phyloP scores from a whole-genome alignment of 805 yeast species.

The Candida schatavii region DNA sequence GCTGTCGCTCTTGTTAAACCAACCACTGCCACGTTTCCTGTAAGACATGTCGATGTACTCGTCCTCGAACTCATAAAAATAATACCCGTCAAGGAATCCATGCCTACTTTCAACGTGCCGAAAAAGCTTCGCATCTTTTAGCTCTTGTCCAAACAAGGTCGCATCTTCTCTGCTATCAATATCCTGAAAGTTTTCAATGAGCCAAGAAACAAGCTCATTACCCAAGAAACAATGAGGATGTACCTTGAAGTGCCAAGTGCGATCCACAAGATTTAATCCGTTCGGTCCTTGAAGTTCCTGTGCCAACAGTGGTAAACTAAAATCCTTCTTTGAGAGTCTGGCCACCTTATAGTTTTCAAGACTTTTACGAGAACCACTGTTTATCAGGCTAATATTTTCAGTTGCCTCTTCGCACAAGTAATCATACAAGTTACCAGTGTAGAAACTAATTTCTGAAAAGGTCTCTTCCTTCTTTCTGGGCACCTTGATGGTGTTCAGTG shows the following conservation, averaged over 20 bases:
- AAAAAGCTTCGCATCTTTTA: conserved; percentile 72
- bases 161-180: conserved; percentile 84
- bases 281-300: conserved; percentile 67
- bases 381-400: conserved; percentile 36
- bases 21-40: conserved; percentile 12
- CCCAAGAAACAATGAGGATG: conserved; percentile 83
- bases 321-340: conserved; percentile 26
- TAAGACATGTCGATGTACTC: conserved; percentile 44
- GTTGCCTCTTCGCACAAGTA: conserved; percentile 54
- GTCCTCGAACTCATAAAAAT: conserved; percentile 71
- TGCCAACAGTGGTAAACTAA: conserved; percentile 50
- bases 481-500: conserved; percentile 22
- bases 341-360: conserved; percentile 32
- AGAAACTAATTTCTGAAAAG: conserved; percentile 75
- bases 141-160: conserved; percentile 67
- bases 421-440: conserved; percentile 78
- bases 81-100: conserved; percentile 87
- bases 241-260: conserved; percentile 87
- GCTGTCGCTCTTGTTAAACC: conserved; percentile 29
- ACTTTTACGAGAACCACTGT: conserved; percentile 26
- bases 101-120: conserved; percentile 83
- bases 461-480: conserved; percentile 41
- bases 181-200: conserved; percentile 73
- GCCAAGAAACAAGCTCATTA: conserved; percentile 82
- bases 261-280: conserved; percentile 62